Evolutionary conservation across 2,329 filamentous ascomycete species (phyloP).

Genomic region (Tolypocladium ophioglossoides): DNA sequence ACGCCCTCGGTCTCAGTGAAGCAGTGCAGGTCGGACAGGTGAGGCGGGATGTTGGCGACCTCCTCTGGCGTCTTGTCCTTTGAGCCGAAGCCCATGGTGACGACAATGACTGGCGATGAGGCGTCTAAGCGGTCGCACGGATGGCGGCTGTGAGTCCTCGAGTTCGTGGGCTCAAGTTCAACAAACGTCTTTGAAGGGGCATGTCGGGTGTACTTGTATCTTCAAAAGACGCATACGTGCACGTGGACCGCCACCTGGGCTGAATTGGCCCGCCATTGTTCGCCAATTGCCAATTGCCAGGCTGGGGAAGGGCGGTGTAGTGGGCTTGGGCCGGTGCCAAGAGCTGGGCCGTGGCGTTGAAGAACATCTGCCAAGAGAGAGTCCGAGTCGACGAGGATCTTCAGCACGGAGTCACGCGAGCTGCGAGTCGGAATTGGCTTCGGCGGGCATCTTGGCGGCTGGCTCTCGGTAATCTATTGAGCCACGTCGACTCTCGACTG

Average conservation of each 20-base stretch:
- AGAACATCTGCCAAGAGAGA: no score
- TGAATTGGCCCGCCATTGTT: not conserved
- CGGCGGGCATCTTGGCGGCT: no score
- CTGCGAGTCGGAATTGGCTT: no score
- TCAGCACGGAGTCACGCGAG: no score
- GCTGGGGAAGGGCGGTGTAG: not conserved
- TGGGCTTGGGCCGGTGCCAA: not conserved
- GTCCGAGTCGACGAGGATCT: no score
- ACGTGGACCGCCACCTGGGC: not conserved
- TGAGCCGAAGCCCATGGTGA: constrained; percentile 15
- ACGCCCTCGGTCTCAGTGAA: constrained; percentile 52
- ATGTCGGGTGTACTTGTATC: not conserved
- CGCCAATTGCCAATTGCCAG: not conserved
- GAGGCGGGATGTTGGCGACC: constrained; percentile 25
- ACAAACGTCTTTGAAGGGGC: not conserved
- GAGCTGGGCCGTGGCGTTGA: no score
- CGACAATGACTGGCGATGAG: not conserved
- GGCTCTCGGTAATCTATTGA: no score
- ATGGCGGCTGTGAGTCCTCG: not conserved
- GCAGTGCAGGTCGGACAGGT: constrained; percentile 40
- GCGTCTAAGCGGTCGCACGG: not conserved
- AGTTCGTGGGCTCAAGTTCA: not conserved
- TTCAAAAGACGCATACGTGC: not conserved
- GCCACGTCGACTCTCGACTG: no score
- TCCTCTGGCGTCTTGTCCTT: constrained; percentile 15